Percentiles rank a stretch among this genome's conserved stretches.
phyloP scores from a whole-genome alignment of 176 grass and related monocot genomes.

The Aegilops sharonensis region DNA sequence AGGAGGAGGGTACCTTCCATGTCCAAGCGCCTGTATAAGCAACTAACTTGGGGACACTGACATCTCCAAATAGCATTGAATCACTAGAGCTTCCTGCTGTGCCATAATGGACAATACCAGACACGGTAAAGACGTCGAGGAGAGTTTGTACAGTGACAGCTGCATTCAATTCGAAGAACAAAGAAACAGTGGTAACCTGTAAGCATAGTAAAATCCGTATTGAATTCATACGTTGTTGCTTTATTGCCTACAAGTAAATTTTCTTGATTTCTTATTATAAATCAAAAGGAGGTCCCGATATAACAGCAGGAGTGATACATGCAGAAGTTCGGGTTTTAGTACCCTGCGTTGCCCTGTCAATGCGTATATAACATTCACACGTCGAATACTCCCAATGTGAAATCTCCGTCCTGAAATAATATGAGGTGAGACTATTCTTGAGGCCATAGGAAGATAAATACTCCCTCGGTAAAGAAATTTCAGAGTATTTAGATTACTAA shows the following conservation, averaged over 20 bases:
- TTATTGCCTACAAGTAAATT: not conserved
- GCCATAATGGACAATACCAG: constrained; percentile 89
- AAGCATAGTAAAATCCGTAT: too few relatives aligned
- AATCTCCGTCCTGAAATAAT: constrained; percentile 60
- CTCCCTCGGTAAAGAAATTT: too few relatives aligned
- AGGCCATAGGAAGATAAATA: not conserved
- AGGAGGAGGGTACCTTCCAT: constrained; percentile 59
- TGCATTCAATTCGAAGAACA: too few relatives aligned
- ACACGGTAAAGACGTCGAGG: constrained; percentile 58
- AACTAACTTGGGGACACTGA: constrained; percentile 69
- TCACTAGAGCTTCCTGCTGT: constrained; percentile 81
- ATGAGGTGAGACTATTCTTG: constrained; percentile 9
- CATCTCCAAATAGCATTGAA: constrained; percentile 76
- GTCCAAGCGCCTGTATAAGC: constrained; percentile 80
- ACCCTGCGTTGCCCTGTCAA: constrained; percentile 86
- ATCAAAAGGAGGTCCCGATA: not conserved
- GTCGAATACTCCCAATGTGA: constrained; percentile 64
- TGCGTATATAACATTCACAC: constrained; percentile 71
- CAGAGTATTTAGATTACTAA: too few relatives aligned
- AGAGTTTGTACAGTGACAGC: constrained; percentile 55
- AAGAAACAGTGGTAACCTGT: too few relatives aligned
- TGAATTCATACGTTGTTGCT: too few relatives aligned
- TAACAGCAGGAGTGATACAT: not conserved
- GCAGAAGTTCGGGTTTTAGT: not conserved
- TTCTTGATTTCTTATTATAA: not conserved